Base-by-base conservation (phyloP, 2,329 filamentous ascomycete genomes). In the Canariomyces notabilis region DNA sequence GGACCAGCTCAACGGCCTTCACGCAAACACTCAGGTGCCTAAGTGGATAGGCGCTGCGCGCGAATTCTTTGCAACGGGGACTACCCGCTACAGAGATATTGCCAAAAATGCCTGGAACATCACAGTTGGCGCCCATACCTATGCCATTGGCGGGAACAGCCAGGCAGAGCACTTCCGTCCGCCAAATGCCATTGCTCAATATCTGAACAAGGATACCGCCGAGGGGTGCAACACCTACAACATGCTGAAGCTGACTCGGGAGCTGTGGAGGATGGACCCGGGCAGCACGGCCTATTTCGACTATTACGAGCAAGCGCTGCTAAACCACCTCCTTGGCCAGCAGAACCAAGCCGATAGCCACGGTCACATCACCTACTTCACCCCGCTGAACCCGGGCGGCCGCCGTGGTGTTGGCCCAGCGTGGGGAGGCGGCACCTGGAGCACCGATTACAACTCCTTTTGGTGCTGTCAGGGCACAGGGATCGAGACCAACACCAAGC, bases 201-300 rank as follows among this genome's bases (percentile, higher is more conserved):
- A 67, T 42, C 61, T 78, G 9, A 59, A 58, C 3, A 54, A 60
- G 0, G 75, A 78, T 54, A 76, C 74, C 0, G 68, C 66, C 36
- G 75, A 78, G 58, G 67, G 67, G 2, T 77, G 75, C 60, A 77
- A 77, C 57, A 73, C 72, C 0, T 76, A 77, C 57, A 78, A 78
- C 53, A 78, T 77, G 75, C 69, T 77, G 37, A 77, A 77, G 55
- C 59, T 78, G 29, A 76, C 75, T 0, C 66, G 73, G 1, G 73
- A 77, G 44, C 64, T 78, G 4, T 78, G 70, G 69, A 59, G 65
- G 1, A 58, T 69, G 23, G 62, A 72, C 21, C 71, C 72, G 0
- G 59, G 51, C 1, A 61, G 61, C 15, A 58, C 68, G 2, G 58
- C 61, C 1, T 76, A 76, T 57, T 75, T 77, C 51, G 74, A 77